Evolutionary conservation across 129 eudicot genomes (phyloP).

Genomic region (Centaurea solstitialis): DNA sequence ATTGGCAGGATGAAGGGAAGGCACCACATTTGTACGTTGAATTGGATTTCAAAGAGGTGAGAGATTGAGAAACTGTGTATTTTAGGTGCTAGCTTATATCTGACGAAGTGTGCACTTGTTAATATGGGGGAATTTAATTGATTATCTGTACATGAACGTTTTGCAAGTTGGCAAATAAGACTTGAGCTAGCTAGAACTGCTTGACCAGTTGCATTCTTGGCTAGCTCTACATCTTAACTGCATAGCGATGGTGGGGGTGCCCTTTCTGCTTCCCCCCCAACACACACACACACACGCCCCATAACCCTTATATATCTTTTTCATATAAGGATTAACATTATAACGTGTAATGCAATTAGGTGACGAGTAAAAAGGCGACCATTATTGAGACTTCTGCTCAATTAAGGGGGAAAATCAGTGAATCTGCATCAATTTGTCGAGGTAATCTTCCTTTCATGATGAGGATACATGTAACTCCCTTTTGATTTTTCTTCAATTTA

Average conservation of each 20-base stretch:
- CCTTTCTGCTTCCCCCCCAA: neutral
- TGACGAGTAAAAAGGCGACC: slow-evolving; percentile 86
- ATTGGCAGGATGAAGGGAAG: slow-evolving; percentile 88
- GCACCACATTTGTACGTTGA: slow-evolving; percentile 93
- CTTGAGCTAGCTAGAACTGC: neutral
- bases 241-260: neutral
- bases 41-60: slow-evolving; percentile 93
- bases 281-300: neutral
- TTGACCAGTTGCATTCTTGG: neutral
- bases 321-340: neutral
- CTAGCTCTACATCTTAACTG: neutral
- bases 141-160: neutral
- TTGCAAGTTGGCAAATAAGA: neutral
- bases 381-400: slow-evolving; percentile 66
- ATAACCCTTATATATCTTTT: neutral
- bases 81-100: neutral
- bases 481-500: slow-evolving; percentile 7
- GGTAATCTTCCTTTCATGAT: slow-evolving; percentile 46
- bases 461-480: neutral
- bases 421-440: slow-evolving; percentile 64
- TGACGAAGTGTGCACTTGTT: neutral
- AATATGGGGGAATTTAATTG: neutral
- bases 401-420: slow-evolving; percentile 75
- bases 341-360: slow-evolving; percentile 42
- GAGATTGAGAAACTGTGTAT: neutral